phyloP scores from a whole-genome alignment of 192 early-diverging fungal species.

The Geosiphon pyriformis region DNA sequence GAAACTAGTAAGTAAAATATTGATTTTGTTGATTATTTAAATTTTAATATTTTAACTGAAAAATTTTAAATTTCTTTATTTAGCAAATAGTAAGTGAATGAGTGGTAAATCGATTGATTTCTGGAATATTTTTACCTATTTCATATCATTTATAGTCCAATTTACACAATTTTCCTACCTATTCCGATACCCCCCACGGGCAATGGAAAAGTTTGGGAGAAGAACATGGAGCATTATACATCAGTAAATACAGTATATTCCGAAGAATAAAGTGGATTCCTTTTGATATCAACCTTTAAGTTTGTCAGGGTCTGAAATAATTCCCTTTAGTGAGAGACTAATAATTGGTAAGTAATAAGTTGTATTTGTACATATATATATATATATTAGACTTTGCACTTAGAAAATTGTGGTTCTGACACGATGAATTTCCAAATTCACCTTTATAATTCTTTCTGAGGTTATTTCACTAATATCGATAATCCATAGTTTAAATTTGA shows the following conservation, averaged over 20 bases:
- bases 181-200: conserved; percentile 46
- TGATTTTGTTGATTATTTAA: background rate
- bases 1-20: conserved; percentile 36
- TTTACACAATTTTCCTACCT: conserved; percentile 47
- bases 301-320: too few species aligned
- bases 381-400: too few species aligned
- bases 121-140: background rate
- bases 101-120: background rate
- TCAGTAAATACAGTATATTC: conserved; percentile 9
- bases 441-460: too few species aligned
- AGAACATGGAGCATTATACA: conserved; percentile 24
- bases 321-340: too few species aligned
- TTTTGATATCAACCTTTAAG: too few species aligned
- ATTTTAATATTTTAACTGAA: conserved; percentile 1
- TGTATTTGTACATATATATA: too few species aligned
- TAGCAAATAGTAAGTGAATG: conserved; percentile 8
- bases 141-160: conserved; percentile 33
- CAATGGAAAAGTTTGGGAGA: conserved; percentile 39
- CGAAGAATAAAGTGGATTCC: too few species aligned
- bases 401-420: too few species aligned
- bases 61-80: background rate
- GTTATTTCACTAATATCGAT: too few species aligned
- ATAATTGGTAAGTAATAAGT: too few species aligned
- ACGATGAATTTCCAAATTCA: too few species aligned
- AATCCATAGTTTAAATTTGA: too few species aligned